Percentiles rank a stretch among this genome's conserved stretches.
Conservation (phyloP, 129 eudicot species). For the Kitagawia praeruptora region DNA sequence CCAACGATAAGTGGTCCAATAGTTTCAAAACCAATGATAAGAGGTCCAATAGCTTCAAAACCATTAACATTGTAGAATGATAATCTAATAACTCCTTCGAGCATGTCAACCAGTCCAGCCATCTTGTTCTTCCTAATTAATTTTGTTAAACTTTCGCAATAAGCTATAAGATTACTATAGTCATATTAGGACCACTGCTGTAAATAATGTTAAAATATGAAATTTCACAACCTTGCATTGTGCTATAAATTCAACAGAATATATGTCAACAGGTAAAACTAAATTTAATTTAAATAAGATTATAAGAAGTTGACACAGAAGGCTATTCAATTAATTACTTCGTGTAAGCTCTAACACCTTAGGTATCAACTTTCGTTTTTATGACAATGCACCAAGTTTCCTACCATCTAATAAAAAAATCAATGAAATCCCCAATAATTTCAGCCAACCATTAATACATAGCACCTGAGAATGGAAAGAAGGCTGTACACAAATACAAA, state of each 20-base stretch:
- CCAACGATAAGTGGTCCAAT: neutral
- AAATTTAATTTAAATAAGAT: neutral
- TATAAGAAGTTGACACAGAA: neutral
- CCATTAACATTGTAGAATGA: neutral
- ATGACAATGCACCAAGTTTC: neutral
- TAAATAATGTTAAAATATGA: neutral
- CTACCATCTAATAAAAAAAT: neutral
- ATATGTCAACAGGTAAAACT: neutral
- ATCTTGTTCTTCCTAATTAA: neutral
- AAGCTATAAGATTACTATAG: neutral
- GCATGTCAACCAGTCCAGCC: neutral
- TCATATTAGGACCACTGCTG: neutral
- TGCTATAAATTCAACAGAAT: neutral
- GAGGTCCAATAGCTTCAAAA: neutral
- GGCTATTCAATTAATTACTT: neutral
- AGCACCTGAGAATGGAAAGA: neutral
- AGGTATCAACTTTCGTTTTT: neutral
- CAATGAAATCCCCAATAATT: neutral
- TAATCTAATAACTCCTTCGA: neutral
- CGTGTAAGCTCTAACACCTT: neutral
- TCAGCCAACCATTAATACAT: neutral
- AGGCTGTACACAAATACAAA: neutral
- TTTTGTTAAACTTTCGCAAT: neutral
- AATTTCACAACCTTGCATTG: neutral
- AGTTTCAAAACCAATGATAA: neutral